Conservation (phyloP, 768 basidiomycete species). For the Panaeolus papilionaceus region DNA sequence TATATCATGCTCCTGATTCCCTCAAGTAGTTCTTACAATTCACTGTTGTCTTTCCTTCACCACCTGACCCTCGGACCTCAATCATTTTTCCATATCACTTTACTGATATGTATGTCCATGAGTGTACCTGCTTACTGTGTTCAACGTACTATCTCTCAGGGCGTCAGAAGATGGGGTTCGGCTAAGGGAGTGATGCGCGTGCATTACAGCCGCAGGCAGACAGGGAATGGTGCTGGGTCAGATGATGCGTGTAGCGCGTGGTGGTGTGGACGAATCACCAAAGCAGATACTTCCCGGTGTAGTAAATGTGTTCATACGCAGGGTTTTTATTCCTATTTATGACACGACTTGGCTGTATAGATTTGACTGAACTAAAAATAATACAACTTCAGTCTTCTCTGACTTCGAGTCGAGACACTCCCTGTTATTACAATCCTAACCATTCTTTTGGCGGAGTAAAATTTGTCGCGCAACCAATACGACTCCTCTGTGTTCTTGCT, state of each 20-base stretch:
- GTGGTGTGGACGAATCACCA: not conserved
- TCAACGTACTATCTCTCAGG: not conserved
- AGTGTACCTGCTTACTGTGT: not conserved
- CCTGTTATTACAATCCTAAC: too few species aligned
- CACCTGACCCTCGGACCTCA: not conserved
- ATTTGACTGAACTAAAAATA: not conserved
- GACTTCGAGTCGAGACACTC: not conserved
- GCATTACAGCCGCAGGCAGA: not conserved
- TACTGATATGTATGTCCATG: not conserved
- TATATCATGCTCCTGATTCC: constrained; percentile 7
- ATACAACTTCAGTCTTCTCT: not conserved
- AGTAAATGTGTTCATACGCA: not conserved
- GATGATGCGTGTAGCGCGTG: constrained; percentile 12
- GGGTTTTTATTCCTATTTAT: constrained; percentile 1
- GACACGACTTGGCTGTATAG: not conserved
- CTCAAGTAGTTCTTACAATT: not conserved
- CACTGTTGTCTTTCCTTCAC: not conserved
- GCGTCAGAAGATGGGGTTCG: not conserved
- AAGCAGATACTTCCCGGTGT: not conserved
- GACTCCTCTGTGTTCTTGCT: not conserved
- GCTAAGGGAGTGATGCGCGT: not conserved
- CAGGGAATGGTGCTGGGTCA: not conserved
- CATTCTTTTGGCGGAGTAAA: too few species aligned
- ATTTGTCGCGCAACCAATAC: not conserved
- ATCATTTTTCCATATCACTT: not conserved